Percentiles rank a stretch among this genome's conserved stretches.
phyloP scores from a whole-genome alignment of 192 early-diverging fungal genomes.

The Coemansia furcata region DNA sequence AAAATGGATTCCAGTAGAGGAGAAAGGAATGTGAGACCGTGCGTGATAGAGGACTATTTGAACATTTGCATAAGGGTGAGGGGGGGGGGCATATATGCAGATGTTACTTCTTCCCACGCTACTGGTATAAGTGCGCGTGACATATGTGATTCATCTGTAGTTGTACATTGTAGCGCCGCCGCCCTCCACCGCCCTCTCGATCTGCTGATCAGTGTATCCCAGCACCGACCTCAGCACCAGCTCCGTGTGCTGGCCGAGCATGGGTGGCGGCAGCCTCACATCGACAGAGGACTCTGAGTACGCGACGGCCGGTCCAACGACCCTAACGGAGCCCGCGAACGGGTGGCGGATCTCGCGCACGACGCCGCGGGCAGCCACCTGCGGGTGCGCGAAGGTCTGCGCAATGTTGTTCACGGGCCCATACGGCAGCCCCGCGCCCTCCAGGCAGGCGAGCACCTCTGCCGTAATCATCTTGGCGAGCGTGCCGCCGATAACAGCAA shows the following conservation, averaged over 20 bases:
- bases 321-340: slow-evolving; percentile 70
- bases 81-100: too few relatives aligned
- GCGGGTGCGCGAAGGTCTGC: slow-evolving; percentile 77
- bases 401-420: slow-evolving; percentile 77
- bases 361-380: slow-evolving; percentile 65
- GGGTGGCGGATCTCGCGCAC: slow-evolving; percentile 83
- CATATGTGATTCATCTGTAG: slow-evolving; percentile 12
- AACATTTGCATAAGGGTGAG: not conserved
- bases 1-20: not conserved
- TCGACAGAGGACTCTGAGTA: slow-evolving; percentile 65
- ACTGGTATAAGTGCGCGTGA: not conserved
- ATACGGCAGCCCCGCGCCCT: slow-evolving; percentile 73
- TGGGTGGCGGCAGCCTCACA: slow-evolving; percentile 74
- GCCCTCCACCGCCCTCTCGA: slow-evolving; percentile 38
- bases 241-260: slow-evolving; percentile 86
- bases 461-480: slow-evolving; percentile 55
- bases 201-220: slow-evolving; percentile 60
- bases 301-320: slow-evolving; percentile 74
- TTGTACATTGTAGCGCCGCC: slow-evolving; percentile 26
- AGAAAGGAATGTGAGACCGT: not conserved
- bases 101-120: not conserved
- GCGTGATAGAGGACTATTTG: too few relatives aligned
- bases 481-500: slow-evolving; percentile 55
- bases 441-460: slow-evolving; percentile 64
- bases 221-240: slow-evolving; percentile 67